A percentile compares a stretch with the other conserved stretches of the same genome.
These are phyloP conservation scores for Suillus fuscotomentosus DNA, from an alignment of 768 basidiomycete genomes.

Conservation along the genomic window DNA sequence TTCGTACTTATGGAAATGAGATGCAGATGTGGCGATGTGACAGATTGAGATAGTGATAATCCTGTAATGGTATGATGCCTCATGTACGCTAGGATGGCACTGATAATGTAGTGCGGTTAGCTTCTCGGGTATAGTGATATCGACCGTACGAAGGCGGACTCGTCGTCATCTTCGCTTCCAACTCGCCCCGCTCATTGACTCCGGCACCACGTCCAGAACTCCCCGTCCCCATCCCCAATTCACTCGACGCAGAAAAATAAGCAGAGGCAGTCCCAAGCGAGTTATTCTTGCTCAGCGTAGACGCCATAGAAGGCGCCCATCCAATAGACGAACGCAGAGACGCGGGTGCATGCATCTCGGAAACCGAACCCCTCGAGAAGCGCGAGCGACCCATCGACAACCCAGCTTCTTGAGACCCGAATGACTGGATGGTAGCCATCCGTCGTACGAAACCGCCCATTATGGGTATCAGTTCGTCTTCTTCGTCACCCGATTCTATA, in stretches of 20 bases:
- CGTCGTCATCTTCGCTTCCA: constrained; percentile 13
- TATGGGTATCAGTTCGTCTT: constrained; percentile 47
- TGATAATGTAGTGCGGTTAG: background rate
- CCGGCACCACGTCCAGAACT: background rate
- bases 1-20: background rate
- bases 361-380: constrained; percentile 21
- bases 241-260: constrained; percentile 27
- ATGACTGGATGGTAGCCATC: constrained; percentile 80
- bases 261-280: constrained; percentile 25
- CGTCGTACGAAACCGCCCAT: constrained; percentile 65
- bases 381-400: constrained; percentile 29
- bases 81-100: background rate
- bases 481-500: constrained; percentile 13
- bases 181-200: constrained; percentile 30
- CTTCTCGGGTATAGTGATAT: constrained; percentile 12
- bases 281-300: constrained; percentile 3
- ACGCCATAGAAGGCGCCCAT: constrained; percentile 3
- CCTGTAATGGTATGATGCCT: background rate
- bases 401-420: constrained; percentile 60
- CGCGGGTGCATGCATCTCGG: constrained; percentile 13
- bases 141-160: constrained; percentile 12
- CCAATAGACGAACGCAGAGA: constrained; percentile 27
- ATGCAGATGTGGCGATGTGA: background rate
- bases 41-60: background rate
- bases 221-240: constrained; percentile 9